These are phyloP conservation scores for Torulaspora quercuum DNA, from an alignment of 805 yeast genomes.

Conservation along the genomic window DNA sequence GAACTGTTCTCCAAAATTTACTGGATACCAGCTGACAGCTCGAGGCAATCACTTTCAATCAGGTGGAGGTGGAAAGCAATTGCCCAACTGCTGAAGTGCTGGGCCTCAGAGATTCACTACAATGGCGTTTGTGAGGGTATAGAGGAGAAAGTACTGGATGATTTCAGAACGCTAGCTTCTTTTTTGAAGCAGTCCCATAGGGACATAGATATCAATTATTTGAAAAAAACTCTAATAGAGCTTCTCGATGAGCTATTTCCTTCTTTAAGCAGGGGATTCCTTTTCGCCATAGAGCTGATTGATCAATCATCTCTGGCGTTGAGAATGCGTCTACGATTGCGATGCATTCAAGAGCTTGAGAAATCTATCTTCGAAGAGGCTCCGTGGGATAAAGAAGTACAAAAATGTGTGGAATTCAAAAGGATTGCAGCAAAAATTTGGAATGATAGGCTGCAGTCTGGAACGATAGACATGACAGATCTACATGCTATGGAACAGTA, in stretches of 20 bases:
- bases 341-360: slow-evolving; percentile 3
- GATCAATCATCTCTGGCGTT: slow-evolving; percentile 3
- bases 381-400: slow-evolving; percentile 1
- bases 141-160: slow-evolving; percentile 1
- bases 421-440: slow-evolving; percentile 7
- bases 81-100: slow-evolving; percentile 6
- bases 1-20: slow-evolving; percentile 5
- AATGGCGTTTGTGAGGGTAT: slow-evolving; percentile 6
- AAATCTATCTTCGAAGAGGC: not conserved
- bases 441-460: slow-evolving; percentile 8
- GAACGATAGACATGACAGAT: slow-evolving; percentile 1
- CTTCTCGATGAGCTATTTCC: slow-evolving; percentile 8
- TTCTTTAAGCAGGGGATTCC: slow-evolving; percentile 6
- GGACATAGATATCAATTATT: not conserved
- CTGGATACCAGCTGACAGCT: not conserved
- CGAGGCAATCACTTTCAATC: not conserved
- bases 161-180: slow-evolving; percentile 1
- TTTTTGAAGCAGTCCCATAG: not conserved
- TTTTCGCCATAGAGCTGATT: slow-evolving; percentile 8
- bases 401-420: slow-evolving; percentile 3
- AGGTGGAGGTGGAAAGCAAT: slow-evolving; percentile 9
- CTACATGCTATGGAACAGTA: slow-evolving; percentile 1
- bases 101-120: slow-evolving; percentile 15
- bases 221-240: not conserved
- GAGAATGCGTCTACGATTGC: slow-evolving; percentile 8